phyloP scores from a whole-genome alignment of 805 yeast species.

The Hanseniaspora taiwanica region DNA sequence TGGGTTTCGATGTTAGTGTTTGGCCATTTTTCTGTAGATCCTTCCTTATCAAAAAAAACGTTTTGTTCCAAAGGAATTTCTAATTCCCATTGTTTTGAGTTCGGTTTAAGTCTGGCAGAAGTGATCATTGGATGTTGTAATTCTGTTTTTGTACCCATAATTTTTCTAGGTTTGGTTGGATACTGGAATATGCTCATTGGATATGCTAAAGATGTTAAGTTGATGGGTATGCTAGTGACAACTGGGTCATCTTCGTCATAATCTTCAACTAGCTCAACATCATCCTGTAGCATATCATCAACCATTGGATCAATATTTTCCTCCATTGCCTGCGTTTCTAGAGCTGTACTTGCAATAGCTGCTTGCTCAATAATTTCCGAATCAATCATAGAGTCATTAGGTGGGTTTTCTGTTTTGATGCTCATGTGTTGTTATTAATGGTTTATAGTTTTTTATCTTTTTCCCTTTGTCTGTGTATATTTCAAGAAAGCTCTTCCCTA shows the following conservation, averaged over 20 bases:
- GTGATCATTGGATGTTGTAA: slow-evolving; percentile 25
- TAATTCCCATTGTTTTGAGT: slow-evolving; percentile 54
- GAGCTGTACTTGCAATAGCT: neutral
- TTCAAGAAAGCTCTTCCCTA: too few species aligned
- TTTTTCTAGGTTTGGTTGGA: slow-evolving; percentile 27
- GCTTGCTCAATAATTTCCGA: neutral
- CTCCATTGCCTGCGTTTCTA: neutral
- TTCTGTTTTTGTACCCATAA: slow-evolving; percentile 13
- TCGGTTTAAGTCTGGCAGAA: slow-evolving; percentile 43
- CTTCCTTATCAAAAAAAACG: slow-evolving; percentile 52
- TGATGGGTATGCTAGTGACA: slow-evolving; percentile 46
- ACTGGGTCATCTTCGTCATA: slow-evolving; percentile 44
- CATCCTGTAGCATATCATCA: slow-evolving; percentile 4
- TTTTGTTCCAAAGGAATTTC: slow-evolving; percentile 61
- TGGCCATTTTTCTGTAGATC: slow-evolving; percentile 46
- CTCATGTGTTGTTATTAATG: neutral
- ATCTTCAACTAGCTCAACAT: slow-evolving; percentile 6
- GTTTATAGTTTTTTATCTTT: neutral
- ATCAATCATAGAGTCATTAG: neutral
- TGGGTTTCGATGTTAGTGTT: slow-evolving; percentile 40
- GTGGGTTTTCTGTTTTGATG: neutral
- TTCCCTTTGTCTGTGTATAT: neutral
- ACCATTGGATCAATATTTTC: neutral
- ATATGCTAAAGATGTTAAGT: slow-evolving; percentile 24
- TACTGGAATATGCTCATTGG: slow-evolving; percentile 41